Evolutionary conservation across 257 asterid species (phyloP), one percentile per base, ranked within the genome.

Genomic region (Plantago elongata): DNA sequence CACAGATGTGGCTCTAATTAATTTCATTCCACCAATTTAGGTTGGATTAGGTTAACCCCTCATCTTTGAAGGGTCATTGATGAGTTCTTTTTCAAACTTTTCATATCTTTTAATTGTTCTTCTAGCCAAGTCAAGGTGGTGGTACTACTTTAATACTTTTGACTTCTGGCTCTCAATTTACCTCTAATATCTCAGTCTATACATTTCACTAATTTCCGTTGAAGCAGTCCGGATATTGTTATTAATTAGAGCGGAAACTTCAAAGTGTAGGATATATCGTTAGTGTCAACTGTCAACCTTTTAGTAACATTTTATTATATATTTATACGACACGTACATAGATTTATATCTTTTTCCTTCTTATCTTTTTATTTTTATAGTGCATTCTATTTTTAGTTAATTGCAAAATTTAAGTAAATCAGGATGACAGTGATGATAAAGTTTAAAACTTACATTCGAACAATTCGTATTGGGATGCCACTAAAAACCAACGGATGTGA

Each of bases 121-220:
- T 55, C 55, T 47, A 45, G 69, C 64, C 44, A 29, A 15, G 62
- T 69, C 66, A 57, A 69, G 57, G 44, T 48, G 40, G 8, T 5
- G 40, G 40, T 34, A 34, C 60, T 66, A 72, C 71, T 57, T 77
- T 34, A 34, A 60, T 66, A 72, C 71, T 57, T 77, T 51, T 3
- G 47, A 62, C 54, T 29, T 51, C n/a, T 45, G 47, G 3, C 3
- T 13, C 22, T 50, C 22, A 50, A 22, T 34, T 7, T 34, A 34
- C 40, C 8, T 34, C 40, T 34, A 34, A 0, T 1, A 34, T 5
- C 40, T n/a, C 10, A 46, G 38, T 42, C 45, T 9, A 0, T 37
- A n/a, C n/a, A n/a, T 34, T 40, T 38, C 11, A 58, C 40, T 57
- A 34, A 30, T 11, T 57, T 7, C 30, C n/a, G 29, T 14, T 51